Conservation (phyloP, 2,329 filamentous ascomycete genomes). For the Claviceps pazoutovae region DNA sequence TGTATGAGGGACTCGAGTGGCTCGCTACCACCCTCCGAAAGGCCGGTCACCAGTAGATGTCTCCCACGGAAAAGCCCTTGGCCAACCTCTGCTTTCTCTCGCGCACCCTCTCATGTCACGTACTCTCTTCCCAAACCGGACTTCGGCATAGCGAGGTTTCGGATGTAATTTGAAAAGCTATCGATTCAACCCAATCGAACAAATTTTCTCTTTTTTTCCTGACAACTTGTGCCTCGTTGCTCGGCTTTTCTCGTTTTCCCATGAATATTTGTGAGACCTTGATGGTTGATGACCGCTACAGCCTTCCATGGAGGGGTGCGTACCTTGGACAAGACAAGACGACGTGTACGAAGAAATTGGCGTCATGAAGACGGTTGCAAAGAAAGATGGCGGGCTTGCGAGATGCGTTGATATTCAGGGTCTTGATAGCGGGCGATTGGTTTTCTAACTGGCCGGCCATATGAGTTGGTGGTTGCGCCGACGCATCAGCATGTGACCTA, state of each 20-base stretch:
- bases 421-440: too few species aligned
- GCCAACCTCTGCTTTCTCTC: slow-evolving; percentile 19
- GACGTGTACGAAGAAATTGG: neutral
- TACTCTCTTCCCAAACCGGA: slow-evolving; percentile 24
- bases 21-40: slow-evolving; percentile 73
- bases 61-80: slow-evolving; percentile 19
- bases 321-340: neutral
- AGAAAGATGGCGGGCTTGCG: neutral
- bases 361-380: neutral
- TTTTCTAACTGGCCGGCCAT: too few species aligned
- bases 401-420: too few species aligned
- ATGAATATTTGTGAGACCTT: slow-evolving; percentile 15
- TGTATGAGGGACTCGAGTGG: slow-evolving; percentile 98
- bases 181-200: slow-evolving; percentile 37
- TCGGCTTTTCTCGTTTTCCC: slow-evolving; percentile 12
- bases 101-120: slow-evolving; percentile 25
- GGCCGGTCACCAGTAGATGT: slow-evolving; percentile 50
- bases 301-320: neutral
- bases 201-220: slow-evolving; percentile 29
- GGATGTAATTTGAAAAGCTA: slow-evolving; percentile 45
- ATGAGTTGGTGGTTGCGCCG: neutral
- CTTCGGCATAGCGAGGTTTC: slow-evolving; percentile 33
- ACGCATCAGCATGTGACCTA: neutral
- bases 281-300: slow-evolving; percentile 3
- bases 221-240: slow-evolving; percentile 16